Evolutionary conservation across 805 yeast species (phyloP).

Genomic region (Candida ipomoeae): DNA sequence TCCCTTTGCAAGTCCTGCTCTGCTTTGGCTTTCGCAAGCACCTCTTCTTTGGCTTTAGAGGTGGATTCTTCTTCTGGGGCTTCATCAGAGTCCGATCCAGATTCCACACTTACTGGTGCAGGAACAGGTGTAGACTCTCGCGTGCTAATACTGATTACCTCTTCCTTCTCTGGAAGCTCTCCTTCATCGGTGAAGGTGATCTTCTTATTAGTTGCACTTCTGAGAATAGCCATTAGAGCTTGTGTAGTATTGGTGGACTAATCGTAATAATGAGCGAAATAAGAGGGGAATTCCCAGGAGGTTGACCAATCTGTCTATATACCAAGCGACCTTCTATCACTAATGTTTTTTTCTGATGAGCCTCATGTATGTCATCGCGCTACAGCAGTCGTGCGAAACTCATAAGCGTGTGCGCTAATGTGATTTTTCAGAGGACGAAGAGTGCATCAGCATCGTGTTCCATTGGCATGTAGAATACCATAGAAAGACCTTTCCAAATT

Average conservation of each 20-base stretch:
- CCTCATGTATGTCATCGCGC: conserved; percentile 9
- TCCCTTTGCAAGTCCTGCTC: conserved; percentile 21
- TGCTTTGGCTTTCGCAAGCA: conserved; percentile 25
- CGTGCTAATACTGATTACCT: conserved; percentile 9
- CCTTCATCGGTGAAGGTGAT: conserved; percentile 33
- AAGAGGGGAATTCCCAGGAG: not conserved
- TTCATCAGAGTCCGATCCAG: conserved; percentile 27
- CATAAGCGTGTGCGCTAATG: not conserved
- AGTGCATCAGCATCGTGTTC: not conserved
- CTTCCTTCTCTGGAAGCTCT: conserved; percentile 15
- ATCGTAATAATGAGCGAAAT: not conserved
- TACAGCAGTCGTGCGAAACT: conserved; percentile 7
- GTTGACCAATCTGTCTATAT: not conserved
- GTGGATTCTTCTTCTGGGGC: conserved; percentile 46
- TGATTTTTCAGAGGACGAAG: not conserved
- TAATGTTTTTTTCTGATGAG: conserved; percentile 3
- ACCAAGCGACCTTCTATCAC: not conserved
- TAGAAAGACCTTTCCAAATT: not conserved
- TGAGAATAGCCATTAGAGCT: conserved; percentile 25
- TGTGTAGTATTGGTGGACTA: not conserved
- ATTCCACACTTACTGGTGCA: conserved; percentile 12
- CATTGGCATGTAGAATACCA: not conserved
- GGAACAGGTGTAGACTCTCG: conserved; percentile 15
- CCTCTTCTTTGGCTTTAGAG: conserved; percentile 22
- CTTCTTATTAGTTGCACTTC: conserved; percentile 26